Evolutionary conservation across 1,139 yeast species (phyloP).

Genomic region (Trichomonascaceae sp.): DNA sequence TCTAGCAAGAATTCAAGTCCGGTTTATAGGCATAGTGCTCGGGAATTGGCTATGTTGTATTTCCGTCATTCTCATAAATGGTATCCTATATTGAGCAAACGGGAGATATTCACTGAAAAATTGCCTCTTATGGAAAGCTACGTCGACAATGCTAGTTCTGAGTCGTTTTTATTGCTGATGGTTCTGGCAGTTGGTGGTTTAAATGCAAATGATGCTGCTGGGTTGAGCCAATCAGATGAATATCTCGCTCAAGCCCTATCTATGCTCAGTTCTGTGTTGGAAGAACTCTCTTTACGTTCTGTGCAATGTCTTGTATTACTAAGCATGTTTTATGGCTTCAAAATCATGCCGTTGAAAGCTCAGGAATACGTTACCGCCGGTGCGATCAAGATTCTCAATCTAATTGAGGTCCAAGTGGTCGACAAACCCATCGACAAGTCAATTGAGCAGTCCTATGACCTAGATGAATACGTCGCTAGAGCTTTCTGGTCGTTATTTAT

Average conservation of each 20-base stretch:
- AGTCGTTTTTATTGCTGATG: slow-evolving; percentile 8
- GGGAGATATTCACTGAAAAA: neutral
- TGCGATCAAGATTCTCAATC: slow-evolving; percentile 5
- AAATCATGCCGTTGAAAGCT: slow-evolving; percentile 8
- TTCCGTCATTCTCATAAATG: slow-evolving; percentile 5
- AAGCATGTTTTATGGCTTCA: slow-evolving; percentile 8
- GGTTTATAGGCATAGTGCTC: neutral
- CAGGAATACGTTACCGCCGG: slow-evolving; percentile 8
- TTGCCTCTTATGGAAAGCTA: slow-evolving; percentile 1
- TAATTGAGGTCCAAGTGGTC: slow-evolving; percentile 4
- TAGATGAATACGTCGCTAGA: slow-evolving; percentile 6
- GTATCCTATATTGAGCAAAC: slow-evolving; percentile 6
- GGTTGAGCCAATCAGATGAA: slow-evolving; percentile 6
- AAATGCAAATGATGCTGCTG: slow-evolving; percentile 8
- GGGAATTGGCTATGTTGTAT: slow-evolving; percentile 1
- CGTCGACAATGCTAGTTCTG: slow-evolving; percentile 1
- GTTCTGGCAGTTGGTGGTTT: slow-evolving; percentile 9
- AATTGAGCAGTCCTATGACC: slow-evolving; percentile 3
- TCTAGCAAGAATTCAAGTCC: neutral
- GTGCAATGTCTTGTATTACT: slow-evolving; percentile 5
- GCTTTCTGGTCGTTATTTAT: slow-evolving; percentile 10
- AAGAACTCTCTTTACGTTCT: slow-evolving; percentile 6
- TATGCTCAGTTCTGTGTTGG: slow-evolving; percentile 6
- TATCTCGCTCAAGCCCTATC: slow-evolving; percentile 6
- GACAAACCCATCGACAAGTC: neutral